Base-by-base conservation (phyloP, 306 rosid species). In the Prunus mume region DNA sequence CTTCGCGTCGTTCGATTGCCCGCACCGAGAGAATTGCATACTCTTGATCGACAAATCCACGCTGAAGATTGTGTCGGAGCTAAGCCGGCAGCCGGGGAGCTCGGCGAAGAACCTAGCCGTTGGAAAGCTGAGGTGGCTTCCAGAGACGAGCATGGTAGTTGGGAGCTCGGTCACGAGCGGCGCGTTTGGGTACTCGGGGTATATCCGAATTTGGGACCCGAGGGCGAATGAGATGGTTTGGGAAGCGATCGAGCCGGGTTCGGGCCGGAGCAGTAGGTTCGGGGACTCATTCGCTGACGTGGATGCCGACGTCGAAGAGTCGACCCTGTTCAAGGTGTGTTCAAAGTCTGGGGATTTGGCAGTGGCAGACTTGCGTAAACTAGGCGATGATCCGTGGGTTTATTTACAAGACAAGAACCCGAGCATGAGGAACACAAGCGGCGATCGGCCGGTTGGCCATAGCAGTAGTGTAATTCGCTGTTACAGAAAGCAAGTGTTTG, bases 181-280 rank as follows among this genome's bases (percentile, higher is more conserved):
- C 0, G 94, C 96, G 1, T 94, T 94, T 38, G 98, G 97, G 9
- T 94, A 80, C 73, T 86, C 96, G 0, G 97, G 98, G 0, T 94
- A 90, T 45, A 72, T 94, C 12, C 81, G 97, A 58, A 18, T 94
- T 11, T 94, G 97, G 98, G 98, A 94, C 77, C 78, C 82, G 10
- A 83, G 93, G 87, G 85, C 90, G 0, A 89, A 90, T 0, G 68
- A 78, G 28, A 93, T 94, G 72, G 86, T 92, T 64, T 94, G 97
- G 97, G 97, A 94, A 73, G 85, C 88, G 62, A 85, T 79, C 66
- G 97, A 91, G 83, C 98, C 97, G 0, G 97, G 98, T 2, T 88
- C 95, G 54, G 95, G 97, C 0, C 84, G 95, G 68, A 94, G 92
- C 69, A 87, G 91, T 55, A 79, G 98, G 80, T 90, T 86, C 68